phyloP scores from a whole-genome alignment of 2,329 filamentous ascomycete species.

The Penicillium sclerotigenum region DNA sequence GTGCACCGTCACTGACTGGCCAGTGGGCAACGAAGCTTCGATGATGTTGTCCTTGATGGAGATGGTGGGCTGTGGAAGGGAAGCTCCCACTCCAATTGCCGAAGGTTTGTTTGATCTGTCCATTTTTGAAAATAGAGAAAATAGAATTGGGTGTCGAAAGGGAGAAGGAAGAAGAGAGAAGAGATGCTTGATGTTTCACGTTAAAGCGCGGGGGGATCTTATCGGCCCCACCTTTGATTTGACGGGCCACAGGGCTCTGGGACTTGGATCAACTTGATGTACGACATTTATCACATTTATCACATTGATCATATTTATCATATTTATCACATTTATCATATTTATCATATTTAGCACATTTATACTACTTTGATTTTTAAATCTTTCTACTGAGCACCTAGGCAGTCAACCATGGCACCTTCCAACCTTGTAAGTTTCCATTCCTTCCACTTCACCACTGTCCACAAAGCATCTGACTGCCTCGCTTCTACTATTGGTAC shows the following conservation, averaged over 20 bases:
- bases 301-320: no score
- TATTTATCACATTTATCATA: no score
- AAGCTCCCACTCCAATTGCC: conserved; percentile 70
- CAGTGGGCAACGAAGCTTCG: conserved; percentile 75
- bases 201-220: conserved; percentile 6
- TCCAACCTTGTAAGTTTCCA: no score
- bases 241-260: neutral
- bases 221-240: conserved; percentile 1
- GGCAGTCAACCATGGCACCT: no score
- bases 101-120: conserved; percentile 82
- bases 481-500: no score
- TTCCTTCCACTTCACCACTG: no score
- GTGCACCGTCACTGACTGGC: conserved; percentile 80
- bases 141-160: neutral
- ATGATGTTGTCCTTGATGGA: conserved; percentile 71
- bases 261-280: neutral
- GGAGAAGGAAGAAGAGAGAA: neutral
- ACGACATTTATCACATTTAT: neutral
- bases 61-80: conserved; percentile 73
- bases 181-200: neutral
- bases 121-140: conserved; percentile 43
- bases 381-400: no score
- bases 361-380: no score
- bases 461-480: no score
- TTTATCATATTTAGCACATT: no score